Percentiles rank a stretch among this genome's conserved stretches.
Evolutionary conservation across 352 stramenopile species (phyloP).

Genomic region (Phytophthora melonis): DNA sequence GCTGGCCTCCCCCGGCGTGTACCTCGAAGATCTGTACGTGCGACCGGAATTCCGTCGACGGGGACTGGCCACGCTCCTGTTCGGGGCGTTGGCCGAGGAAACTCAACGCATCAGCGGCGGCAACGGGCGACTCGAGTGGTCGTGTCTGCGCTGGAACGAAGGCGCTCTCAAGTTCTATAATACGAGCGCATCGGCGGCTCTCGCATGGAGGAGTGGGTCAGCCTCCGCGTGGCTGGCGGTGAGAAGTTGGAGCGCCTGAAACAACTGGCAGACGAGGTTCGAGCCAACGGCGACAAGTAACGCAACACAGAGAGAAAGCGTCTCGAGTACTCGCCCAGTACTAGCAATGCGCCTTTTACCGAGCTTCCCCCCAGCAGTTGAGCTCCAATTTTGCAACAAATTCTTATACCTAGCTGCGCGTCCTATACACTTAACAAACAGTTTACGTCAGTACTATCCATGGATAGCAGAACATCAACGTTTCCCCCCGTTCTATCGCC

Average conservation of each 20-base stretch:
- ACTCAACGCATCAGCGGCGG: conserved; percentile 32
- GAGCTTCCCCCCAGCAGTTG: neutral
- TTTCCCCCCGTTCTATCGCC: neutral
- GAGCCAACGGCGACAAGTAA: conserved; percentile 17
- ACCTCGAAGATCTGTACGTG: conserved; percentile 39
- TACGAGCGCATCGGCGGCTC: conserved; percentile 28
- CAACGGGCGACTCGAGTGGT: conserved; percentile 36
- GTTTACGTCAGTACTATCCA: neutral
- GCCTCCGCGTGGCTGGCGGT: conserved; percentile 31
- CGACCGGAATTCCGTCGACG: conserved; percentile 31
- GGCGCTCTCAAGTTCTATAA: conserved; percentile 28
- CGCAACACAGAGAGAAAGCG: neutral
- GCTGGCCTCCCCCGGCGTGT: conserved; percentile 32
- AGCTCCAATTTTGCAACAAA: neutral
- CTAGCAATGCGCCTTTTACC: neutral
- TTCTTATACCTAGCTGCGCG: neutral
- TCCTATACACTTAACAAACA: neutral
- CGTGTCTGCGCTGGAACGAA: conserved; percentile 41
- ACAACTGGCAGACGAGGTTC: conserved; percentile 28
- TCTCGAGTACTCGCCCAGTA: neutral
- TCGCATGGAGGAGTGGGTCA: conserved; percentile 41
- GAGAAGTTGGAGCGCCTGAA: conserved; percentile 32
- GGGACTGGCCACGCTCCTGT: conserved; percentile 35
- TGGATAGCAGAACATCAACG: neutral
- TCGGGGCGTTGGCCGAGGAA: conserved; percentile 32